A percentile compares a stretch with the other conserved stretches of the same genome.
Conservation (phyloP, 2,329 filamentous ascomycete genomes). For the Neofusicoccum cordaticola region DNA sequence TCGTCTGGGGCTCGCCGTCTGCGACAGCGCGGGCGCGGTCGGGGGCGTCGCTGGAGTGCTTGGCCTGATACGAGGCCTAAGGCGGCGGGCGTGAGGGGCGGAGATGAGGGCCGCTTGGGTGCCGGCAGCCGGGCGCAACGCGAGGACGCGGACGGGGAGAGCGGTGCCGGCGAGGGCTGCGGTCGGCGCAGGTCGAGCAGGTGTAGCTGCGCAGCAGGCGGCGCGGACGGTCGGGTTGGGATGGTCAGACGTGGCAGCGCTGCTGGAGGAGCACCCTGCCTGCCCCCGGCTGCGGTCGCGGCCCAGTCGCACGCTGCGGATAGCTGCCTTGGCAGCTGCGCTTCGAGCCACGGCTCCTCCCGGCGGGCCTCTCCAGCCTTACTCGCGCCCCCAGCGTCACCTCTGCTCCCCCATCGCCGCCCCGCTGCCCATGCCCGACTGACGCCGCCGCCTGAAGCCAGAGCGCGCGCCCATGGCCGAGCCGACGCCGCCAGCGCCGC, state of each 20-base stretch:
- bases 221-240: background rate
- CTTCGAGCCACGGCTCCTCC: background rate
- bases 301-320: background rate
- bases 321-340: background rate
- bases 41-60: conserved; percentile 13
- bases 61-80: conserved; percentile 13
- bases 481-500: conserved; percentile 21
- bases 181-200: background rate
- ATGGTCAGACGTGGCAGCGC: conserved; percentile 6
- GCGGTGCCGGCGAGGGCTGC: background rate
- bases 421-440: background rate
- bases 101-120: conserved; percentile 12
- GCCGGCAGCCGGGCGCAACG: background rate
- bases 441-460: background rate
- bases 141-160: background rate
- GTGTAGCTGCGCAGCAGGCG: background rate
- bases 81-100: conserved; percentile 14
- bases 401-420: background rate
- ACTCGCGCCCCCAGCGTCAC: background rate
- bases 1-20: background rate
- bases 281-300: background rate
- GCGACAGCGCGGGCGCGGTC: conserved; percentile 10
- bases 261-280: background rate
- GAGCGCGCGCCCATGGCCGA: conserved; percentile 2
- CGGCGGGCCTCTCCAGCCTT: background rate